These are phyloP conservation scores for Pneumocystis murina DNA, from an alignment of 1,139 yeast species.

Conservation along the genomic window DNA sequence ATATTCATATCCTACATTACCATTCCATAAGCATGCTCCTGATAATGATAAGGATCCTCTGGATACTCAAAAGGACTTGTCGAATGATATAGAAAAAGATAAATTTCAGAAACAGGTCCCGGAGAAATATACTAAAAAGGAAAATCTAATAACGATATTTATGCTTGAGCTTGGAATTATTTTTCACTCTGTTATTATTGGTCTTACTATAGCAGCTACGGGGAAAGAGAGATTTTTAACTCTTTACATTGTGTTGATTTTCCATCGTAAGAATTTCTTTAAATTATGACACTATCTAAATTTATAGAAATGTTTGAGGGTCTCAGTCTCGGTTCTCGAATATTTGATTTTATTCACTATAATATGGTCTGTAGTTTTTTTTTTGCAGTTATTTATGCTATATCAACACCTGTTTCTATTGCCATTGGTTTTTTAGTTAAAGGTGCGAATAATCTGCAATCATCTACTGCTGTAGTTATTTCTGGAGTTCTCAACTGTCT, in stretches of 20 bases:
- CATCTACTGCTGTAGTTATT: conserved; percentile 46
- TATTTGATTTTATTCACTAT: conserved; percentile 54
- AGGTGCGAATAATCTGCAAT: conserved; percentile 38
- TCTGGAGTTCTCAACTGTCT: conserved; percentile 74
- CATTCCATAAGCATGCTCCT: conserved; percentile 16
- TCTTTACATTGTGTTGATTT: conserved; percentile 55
- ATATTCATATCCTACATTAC: conserved; percentile 7
- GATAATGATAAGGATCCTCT: not conserved
- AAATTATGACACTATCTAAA: not conserved
- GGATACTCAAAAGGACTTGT: not conserved
- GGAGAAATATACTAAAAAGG: conserved; percentile 15
- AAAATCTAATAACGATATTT: conserved; percentile 33
- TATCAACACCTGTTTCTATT: conserved; percentile 64
- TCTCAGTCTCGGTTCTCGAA: conserved; percentile 70
- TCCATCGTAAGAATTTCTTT: conserved; percentile 35
- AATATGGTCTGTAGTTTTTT: conserved; percentile 38
- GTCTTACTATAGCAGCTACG: conserved; percentile 47
- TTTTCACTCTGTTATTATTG: conserved; percentile 57
- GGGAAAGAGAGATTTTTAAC: conserved; percentile 51
- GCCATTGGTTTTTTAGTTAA: conserved; percentile 80
- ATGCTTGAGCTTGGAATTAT: conserved; percentile 55
- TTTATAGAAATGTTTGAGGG: conserved; percentile 54
- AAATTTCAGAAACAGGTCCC: not conserved
- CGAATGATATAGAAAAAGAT: not conserved
- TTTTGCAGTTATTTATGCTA: conserved; percentile 40